Conservation (phyloP, 2,329 filamentous ascomycete genomes). For the Colletotrichum sp. region DNA sequence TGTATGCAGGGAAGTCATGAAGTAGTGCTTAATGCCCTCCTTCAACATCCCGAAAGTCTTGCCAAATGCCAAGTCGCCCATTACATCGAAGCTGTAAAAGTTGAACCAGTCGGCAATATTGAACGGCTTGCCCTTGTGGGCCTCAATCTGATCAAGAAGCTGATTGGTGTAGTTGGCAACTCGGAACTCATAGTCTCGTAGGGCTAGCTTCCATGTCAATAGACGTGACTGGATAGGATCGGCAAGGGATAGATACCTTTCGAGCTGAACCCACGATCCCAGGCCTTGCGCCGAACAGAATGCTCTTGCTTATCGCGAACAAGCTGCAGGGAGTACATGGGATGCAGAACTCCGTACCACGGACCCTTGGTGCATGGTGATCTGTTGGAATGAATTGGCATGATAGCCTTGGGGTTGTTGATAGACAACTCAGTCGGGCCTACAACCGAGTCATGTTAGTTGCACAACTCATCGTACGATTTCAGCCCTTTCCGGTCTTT, state of each 20-base stretch:
- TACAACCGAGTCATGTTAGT: slow-evolving; percentile 8
- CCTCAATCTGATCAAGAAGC: slow-evolving; percentile 27
- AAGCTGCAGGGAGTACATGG: slow-evolving; percentile 32
- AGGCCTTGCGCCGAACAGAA: slow-evolving; percentile 33
- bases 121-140: slow-evolving; percentile 25
- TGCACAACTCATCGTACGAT: background rate
- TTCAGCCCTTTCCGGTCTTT: background rate
- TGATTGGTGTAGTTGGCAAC: slow-evolving; percentile 28
- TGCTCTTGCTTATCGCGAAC: slow-evolving; percentile 35
- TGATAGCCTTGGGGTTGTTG: slow-evolving; percentile 30
- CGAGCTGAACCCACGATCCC: slow-evolving; percentile 35
- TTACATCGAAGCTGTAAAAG: slow-evolving; percentile 43
- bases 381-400: slow-evolving; percentile 30
- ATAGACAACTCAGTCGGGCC: slow-evolving; percentile 37
- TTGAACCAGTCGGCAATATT: slow-evolving; percentile 37
- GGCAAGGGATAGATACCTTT: slow-evolving; percentile 25
- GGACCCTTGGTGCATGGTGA: slow-evolving; percentile 35
- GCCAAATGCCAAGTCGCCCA: slow-evolving; percentile 46
- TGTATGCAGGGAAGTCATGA: slow-evolving; percentile 27
- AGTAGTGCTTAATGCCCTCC: slow-evolving; percentile 29
- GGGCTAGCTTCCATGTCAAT: background rate
- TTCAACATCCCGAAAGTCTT: slow-evolving; percentile 39
- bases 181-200: slow-evolving; percentile 32
- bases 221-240: no score
- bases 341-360: slow-evolving; percentile 36